phyloP scores from a whole-genome alignment of 1,139 yeast species.

The Saccharomyces hybrid region DNA sequence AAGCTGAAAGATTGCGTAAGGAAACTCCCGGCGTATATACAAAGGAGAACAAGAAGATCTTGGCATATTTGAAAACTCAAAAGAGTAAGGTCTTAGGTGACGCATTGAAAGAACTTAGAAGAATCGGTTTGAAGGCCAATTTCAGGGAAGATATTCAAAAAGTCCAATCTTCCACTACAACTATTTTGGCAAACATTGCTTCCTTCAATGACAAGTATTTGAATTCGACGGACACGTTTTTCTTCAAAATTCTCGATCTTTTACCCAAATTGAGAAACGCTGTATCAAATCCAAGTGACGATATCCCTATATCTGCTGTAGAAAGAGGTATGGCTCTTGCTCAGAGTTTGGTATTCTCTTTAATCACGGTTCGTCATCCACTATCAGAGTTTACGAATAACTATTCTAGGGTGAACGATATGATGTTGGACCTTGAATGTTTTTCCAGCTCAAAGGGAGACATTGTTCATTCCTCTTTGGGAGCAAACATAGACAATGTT shows the following conservation, averaged over 20 bases:
- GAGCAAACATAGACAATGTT: slow-evolving; percentile 6
- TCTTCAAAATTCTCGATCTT: slow-evolving; percentile 65
- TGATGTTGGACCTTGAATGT: slow-evolving; percentile 18
- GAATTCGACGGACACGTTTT: slow-evolving; percentile 48
- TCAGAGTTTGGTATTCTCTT: slow-evolving; percentile 58
- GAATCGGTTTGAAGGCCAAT: slow-evolving; percentile 65
- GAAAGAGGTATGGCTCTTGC: slow-evolving; percentile 72
- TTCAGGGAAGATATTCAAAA: slow-evolving; percentile 37
- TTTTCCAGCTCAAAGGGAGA: slow-evolving; percentile 14
- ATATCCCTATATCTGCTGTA: slow-evolving; percentile 67
- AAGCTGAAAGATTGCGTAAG: slow-evolving; percentile 54
- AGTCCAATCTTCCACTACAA: slow-evolving; percentile 51
- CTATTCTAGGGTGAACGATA: slow-evolving; percentile 14
- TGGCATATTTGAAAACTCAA: slow-evolving; percentile 70
- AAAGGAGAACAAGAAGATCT: slow-evolving; percentile 65
- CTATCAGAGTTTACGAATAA: slow-evolving; percentile 32
- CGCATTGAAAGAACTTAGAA: slow-evolving; percentile 61
- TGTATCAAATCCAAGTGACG: slow-evolving; percentile 54
- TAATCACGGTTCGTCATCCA: slow-evolving; percentile 45
- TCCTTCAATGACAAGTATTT: slow-evolving; percentile 39
- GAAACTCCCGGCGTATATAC: slow-evolving; percentile 70
- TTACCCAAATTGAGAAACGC: slow-evolving; percentile 71
- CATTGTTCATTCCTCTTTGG: slow-evolving; percentile 12
- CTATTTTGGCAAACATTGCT: slow-evolving; percentile 49
- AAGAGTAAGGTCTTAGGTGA: slow-evolving; percentile 74